These are phyloP conservation scores for Neonectria ditissima DNA, from an alignment of 2,329 filamentous ascomycete genomes.

Conservation along the genomic window DNA sequence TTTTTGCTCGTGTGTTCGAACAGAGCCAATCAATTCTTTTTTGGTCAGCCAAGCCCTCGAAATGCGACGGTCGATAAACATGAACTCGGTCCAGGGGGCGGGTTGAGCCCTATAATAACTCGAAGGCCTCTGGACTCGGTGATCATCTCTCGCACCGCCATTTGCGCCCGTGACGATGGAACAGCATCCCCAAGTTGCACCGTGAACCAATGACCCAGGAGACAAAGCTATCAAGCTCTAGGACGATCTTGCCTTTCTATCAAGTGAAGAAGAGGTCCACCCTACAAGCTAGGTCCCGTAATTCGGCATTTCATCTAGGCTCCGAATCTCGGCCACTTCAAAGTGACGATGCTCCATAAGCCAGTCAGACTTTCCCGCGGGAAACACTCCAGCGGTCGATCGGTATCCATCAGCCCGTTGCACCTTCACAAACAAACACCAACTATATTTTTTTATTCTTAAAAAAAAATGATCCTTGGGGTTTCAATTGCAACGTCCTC, in stretches of 20 bases:
- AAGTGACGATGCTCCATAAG: not conserved
- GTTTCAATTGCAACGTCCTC: too few species aligned
- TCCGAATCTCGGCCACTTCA: slow-evolving; percentile 12
- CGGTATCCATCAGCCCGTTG: not conserved
- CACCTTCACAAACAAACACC: not conserved
- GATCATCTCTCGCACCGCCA: not conserved
- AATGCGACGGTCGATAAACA: not conserved
- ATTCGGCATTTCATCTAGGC: slow-evolving; percentile 7
- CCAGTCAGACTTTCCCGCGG: not conserved
- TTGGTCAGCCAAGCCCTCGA: too few species aligned
- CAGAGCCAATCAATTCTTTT: not conserved
- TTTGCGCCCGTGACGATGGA: not conserved
- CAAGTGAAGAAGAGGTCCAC: not conserved
- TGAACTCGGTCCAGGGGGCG: not conserved
- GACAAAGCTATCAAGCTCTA: not conserved
- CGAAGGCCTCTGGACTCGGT: not conserved
- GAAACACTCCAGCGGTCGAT: not conserved
- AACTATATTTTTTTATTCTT: too few species aligned
- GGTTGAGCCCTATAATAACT: not conserved
- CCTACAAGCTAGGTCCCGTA: not conserved
- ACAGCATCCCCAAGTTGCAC: not conserved
- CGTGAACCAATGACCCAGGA: not conserved
- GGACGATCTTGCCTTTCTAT: not conserved
- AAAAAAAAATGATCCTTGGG: too few species aligned
- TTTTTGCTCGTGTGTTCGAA: not conserved